Percentiles rank a stretch among this genome's conserved stretches.
Conservation (phyloP, 208 protist species). For the Leptomonas seymouri region DNA sequence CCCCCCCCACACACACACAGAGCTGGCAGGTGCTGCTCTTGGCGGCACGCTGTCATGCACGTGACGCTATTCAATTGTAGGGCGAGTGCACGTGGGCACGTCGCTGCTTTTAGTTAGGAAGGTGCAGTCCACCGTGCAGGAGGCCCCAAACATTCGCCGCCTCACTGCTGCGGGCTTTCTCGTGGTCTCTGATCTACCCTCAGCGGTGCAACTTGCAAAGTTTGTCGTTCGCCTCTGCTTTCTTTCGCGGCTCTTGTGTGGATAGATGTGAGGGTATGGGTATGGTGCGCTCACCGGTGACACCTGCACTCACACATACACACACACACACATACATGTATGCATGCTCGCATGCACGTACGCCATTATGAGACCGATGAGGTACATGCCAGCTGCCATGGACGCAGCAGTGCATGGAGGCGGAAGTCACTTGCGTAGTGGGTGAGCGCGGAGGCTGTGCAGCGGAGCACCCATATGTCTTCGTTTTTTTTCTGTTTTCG, state of each 20-base stretch:
- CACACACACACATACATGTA: background rate
- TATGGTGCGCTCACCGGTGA: background rate
- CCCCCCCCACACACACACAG: background rate
- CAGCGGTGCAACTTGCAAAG: too few relatives aligned
- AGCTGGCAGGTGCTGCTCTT: background rate
- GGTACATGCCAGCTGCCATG: background rate
- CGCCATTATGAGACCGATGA: background rate
- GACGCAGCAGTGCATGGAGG: background rate
- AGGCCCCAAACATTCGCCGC: background rate
- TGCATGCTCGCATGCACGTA: too few relatives aligned
- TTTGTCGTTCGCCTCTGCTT: background rate
- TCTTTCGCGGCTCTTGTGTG: background rate
- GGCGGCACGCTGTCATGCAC: background rate
- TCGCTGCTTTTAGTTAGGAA: conserved; percentile 5
- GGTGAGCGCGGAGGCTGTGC: background rate
- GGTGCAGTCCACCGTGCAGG: background rate
- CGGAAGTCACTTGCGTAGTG: background rate
- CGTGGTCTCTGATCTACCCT: background rate
- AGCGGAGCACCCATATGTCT: conserved; percentile 5
- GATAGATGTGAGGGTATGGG: background rate
- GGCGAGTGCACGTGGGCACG: background rate
- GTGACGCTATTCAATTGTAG: conserved; percentile 10
- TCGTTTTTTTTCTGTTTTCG: conserved; percentile 15
- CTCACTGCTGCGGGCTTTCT: background rate
- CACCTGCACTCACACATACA: background rate